Percentiles rank a stretch among this genome's conserved stretches.
phyloP scores from a whole-genome alignment of 352 stramenopile genomes.

The Globisporangium camurandrum region DNA sequence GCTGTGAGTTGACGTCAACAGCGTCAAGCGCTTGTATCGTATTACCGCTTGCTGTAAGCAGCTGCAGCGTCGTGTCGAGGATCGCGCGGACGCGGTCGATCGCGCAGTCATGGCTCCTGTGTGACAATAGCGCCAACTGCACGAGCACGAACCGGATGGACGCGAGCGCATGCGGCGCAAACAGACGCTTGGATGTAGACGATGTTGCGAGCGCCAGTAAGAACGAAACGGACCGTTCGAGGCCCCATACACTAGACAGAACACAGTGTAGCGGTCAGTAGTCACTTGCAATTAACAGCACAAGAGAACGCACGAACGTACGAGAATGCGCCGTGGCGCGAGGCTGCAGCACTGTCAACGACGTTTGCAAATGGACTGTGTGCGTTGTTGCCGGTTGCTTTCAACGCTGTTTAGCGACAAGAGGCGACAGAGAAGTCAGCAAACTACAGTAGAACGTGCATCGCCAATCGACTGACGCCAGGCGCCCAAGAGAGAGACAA shows the following conservation, averaged over 20 bases:
- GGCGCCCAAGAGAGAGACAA: too few relatives aligned
- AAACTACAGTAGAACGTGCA: neutral
- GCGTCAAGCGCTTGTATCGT: neutral
- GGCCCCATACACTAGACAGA: conserved; percentile 17
- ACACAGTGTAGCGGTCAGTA: neutral
- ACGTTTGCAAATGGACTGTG: conserved; percentile 25
- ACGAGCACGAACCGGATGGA: conserved; percentile 31
- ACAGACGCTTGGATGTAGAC: conserved; percentile 15
- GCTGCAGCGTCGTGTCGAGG: conserved; percentile 18
- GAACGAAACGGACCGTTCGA: conserved; percentile 35
- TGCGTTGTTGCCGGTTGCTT: conserved; percentile 1
- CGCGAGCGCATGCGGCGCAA: conserved; percentile 20
- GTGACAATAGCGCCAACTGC: conserved; percentile 27
- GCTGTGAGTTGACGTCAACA: conserved; percentile 12
- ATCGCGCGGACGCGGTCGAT: conserved; percentile 23
- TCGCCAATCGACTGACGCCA: too few relatives aligned
- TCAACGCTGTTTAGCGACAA: conserved; percentile 5
- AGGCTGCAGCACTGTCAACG: conserved; percentile 19
- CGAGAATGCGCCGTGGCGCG: conserved; percentile 28
- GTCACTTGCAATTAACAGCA: neutral
- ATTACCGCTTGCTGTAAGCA: too few relatives aligned
- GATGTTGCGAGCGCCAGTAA: conserved; percentile 22
- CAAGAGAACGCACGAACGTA: conserved; percentile 15
- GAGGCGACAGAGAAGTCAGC: neutral
- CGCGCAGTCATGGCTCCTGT: conserved; percentile 22